phyloP scores from a whole-genome alignment of 495 filamentous ascomycete genomes.

The Xylaria longipes region DNA sequence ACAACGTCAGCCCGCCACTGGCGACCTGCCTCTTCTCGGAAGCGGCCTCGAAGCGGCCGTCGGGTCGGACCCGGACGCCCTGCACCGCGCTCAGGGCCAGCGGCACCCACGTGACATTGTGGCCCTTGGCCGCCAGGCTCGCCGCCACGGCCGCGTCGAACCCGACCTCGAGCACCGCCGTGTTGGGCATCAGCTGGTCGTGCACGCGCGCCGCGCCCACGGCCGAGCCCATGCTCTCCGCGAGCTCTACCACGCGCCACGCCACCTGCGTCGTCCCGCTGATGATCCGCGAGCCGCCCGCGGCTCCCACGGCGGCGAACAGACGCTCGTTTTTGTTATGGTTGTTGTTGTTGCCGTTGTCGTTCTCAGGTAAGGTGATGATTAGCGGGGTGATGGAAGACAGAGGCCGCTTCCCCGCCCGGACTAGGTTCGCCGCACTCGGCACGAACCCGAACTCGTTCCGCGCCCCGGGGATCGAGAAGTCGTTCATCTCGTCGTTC shows the following conservation, averaged over 20 bases:
- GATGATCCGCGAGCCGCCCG: conserved; percentile 81
- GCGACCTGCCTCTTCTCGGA: conserved; percentile 72
- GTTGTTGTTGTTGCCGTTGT: conserved; percentile 31
- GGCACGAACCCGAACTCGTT: conserved; percentile 82
- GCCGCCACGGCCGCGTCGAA: conserved; percentile 71
- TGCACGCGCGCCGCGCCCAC: conserved; percentile 73
- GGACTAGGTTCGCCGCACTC: conserved; percentile 74
- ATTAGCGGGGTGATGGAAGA: conserved; percentile 77
- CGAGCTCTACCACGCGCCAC: conserved; percentile 71
- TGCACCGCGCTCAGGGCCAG: conserved; percentile 69
- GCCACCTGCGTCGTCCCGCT: conserved; percentile 77
- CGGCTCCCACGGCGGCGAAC: conserved; percentile 67
- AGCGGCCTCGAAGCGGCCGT: conserved; percentile 49
- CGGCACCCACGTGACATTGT: conserved; percentile 75
- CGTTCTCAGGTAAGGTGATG: conserved; percentile 54
- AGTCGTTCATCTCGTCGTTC: conserved; percentile 91
- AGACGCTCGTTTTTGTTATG: neutral
- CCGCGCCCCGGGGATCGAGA: conserved; percentile 70
- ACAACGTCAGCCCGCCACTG: conserved; percentile 65
- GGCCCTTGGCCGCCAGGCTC: conserved; percentile 65
- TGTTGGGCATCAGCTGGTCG: conserved; percentile 76
- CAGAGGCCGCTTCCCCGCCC: conserved; percentile 75
- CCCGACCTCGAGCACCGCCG: conserved; percentile 67
- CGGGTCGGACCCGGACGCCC: conserved; percentile 61
- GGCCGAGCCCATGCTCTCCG: conserved; percentile 57